Conservation (phyloP, 192 early-diverging fungal species). For the Podila clonocystis region DNA sequence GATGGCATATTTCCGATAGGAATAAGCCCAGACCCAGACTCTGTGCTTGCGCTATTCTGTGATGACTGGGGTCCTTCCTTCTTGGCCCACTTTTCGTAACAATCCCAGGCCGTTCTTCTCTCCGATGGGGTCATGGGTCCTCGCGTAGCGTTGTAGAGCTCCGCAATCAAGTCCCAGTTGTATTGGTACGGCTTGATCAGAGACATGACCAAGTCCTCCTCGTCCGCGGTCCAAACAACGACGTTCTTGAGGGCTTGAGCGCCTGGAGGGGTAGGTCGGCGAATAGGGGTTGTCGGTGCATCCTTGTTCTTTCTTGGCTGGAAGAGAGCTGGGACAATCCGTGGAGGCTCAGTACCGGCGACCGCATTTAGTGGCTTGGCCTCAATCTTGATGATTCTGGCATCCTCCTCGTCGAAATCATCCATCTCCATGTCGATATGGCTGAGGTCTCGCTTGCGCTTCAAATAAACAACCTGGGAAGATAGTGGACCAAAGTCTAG, state of each 20-base stretch:
- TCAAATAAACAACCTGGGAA: conserved; percentile 39
- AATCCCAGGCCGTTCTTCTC: conserved; percentile 71
- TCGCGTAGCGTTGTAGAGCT: conserved; percentile 63
- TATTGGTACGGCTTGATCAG: conserved; percentile 64
- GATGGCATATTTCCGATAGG: conserved; percentile 31
- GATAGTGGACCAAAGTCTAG: conserved; percentile 45
- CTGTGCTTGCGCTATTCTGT: not conserved
- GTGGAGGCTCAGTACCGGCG: conserved; percentile 55
- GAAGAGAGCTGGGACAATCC: conserved; percentile 47
- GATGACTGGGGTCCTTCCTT: conserved; percentile 51
- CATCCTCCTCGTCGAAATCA: conserved; percentile 44
- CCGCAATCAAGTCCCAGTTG: conserved; percentile 78
- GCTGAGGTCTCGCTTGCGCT: conserved; percentile 36
- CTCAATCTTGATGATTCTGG: conserved; percentile 29
- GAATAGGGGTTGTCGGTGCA: conserved; percentile 34
- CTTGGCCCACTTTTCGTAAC: conserved; percentile 67
- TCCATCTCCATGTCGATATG: conserved; percentile 31
- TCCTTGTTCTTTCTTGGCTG: conserved; percentile 45
- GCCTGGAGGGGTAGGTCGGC: conserved; percentile 27
- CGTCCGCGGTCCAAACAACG: conserved; percentile 61
- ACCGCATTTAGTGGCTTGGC: conserved; percentile 57
- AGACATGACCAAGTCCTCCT: conserved; percentile 63
- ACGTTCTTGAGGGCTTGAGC: conserved; percentile 25
- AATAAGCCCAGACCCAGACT: conserved; percentile 27
- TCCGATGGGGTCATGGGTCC: conserved; percentile 58